phyloP scores from a whole-genome alignment of 768 basidiomycete species.

The Hericium rajendrae region DNA sequence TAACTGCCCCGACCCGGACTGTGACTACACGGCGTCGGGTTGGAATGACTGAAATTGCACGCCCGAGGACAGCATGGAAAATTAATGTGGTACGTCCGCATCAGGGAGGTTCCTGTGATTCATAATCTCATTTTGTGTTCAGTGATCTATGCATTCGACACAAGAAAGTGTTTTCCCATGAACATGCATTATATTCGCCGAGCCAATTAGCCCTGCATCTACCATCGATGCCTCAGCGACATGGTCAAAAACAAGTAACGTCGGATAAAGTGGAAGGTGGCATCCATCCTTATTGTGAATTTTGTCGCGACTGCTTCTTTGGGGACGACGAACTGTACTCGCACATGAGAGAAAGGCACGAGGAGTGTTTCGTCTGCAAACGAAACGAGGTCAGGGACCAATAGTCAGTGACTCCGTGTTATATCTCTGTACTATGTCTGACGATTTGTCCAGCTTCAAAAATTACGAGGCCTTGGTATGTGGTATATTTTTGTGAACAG shows the following conservation, averaged over 20 bases:
- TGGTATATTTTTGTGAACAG: neutral
- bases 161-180: conserved; percentile 95
- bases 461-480: conserved; percentile 68
- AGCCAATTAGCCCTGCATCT: conserved; percentile 61
- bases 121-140: neutral
- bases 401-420: conserved; percentile 51
- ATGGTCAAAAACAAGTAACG: conserved; percentile 25
- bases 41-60: conserved; percentile 90
- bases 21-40: conserved; percentile 74
- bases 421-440: neutral
- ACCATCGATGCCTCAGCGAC: conserved; percentile 50
- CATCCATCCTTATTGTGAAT: conserved; percentile 72
- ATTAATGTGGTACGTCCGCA: conserved; percentile 62
- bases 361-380: conserved; percentile 95
- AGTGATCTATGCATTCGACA: conserved; percentile 81
- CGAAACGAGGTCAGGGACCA: conserved; percentile 69
- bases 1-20: conserved; percentile 84
- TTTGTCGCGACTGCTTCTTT: conserved; percentile 91
- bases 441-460: conserved; percentile 46
- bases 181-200: conserved; percentile 76
- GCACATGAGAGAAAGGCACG: conserved; percentile 90
- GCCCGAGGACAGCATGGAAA: conserved; percentile 65
- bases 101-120: too few relatives aligned
- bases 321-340: conserved; percentile 87
- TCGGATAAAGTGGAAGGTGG: conserved; percentile 62